Percentiles rank a stretch among this genome's conserved stretches.
These are phyloP conservation scores for Hemisphaericaspora xylanilytica DNA, from an alignment of 1,139 yeast genomes.

Conservation along the genomic window DNA sequence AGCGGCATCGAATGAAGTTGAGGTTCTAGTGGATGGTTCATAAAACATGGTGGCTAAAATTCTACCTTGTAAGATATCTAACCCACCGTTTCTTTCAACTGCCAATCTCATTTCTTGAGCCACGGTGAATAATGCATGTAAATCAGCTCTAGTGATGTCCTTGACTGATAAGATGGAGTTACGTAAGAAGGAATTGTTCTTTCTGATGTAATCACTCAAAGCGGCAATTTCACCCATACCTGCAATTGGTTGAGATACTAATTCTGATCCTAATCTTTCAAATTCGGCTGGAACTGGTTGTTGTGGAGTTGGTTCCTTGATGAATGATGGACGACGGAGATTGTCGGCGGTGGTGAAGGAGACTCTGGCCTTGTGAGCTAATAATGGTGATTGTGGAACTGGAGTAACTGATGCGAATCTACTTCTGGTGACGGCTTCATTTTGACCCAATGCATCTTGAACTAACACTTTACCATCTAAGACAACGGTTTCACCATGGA, in stretches of 20 bases:
- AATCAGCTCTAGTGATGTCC: slow-evolving; percentile 80
- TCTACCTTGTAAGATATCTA: slow-evolving; percentile 87
- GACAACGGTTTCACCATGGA: slow-evolving; percentile 75
- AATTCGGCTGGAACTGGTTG: slow-evolving; percentile 44
- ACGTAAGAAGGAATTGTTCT: slow-evolving; percentile 84
- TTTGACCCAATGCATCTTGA: slow-evolving; percentile 58
- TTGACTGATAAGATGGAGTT: slow-evolving; percentile 85
- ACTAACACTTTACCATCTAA: slow-evolving; percentile 75
- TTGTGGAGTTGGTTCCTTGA: slow-evolving; percentile 29
- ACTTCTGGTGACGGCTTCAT: slow-evolving; percentile 43
- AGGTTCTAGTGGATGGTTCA: slow-evolving; percentile 97
- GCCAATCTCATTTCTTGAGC: slow-evolving; percentile 98
- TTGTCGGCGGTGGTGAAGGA: slow-evolving; percentile 41
- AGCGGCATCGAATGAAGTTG: slow-evolving; percentile 96
- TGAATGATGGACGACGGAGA: slow-evolving; percentile 43
- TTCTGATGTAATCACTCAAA: slow-evolving; percentile 69
- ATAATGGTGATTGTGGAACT: slow-evolving; percentile 46
- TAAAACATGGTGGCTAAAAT: slow-evolving; percentile 93
- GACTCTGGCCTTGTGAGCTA: slow-evolving; percentile 40
- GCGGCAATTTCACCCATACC: slow-evolving; percentile 74
- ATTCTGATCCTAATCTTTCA: slow-evolving; percentile 62
- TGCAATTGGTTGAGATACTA: slow-evolving; percentile 71
- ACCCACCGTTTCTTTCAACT: slow-evolving; percentile 93
- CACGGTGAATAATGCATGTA: slow-evolving; percentile 89
- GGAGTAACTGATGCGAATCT: slow-evolving; percentile 40